Percentiles rank a stretch among this genome's conserved stretches.
Evolutionary conservation across 352 stramenopile genomes (phyloP).

Genomic region (Phytophthora citricola): DNA sequence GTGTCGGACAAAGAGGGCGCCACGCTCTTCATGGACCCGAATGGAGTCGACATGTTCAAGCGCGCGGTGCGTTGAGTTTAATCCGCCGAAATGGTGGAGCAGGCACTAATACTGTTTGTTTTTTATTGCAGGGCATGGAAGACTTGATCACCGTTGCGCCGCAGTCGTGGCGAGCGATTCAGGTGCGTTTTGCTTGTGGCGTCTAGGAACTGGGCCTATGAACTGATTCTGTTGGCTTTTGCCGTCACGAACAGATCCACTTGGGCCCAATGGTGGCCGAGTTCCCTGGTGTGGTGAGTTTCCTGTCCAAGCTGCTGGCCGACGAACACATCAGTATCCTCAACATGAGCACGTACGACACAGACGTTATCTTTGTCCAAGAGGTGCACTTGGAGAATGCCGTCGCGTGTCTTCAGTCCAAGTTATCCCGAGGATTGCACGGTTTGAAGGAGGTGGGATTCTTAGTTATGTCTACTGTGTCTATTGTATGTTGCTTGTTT

Average conservation of each 20-base stretch:
- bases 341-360: conserved; percentile 92
- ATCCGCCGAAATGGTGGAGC: background rate
- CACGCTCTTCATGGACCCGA: conserved; percentile 88
- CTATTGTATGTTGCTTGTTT: background rate
- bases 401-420: conserved; percentile 77
- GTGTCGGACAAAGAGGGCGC: conserved; percentile 77
- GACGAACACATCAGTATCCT: conserved; percentile 90
- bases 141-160: conserved; percentile 75
- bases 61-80: conserved; percentile 51
- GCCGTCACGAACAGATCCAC: conserved; percentile 68
- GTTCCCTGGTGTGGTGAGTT: conserved; percentile 86
- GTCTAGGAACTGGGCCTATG: background rate
- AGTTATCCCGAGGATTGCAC: conserved; percentile 79
- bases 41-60: conserved; percentile 83
- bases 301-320: conserved; percentile 83
- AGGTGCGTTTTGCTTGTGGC: conserved; percentile 40
- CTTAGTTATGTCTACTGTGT: background rate
- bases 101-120: conserved; percentile 6
- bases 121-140: conserved; percentile 55
- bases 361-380: conserved; percentile 90
- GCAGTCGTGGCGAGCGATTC: conserved; percentile 81
- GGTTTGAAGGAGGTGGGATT: conserved; percentile 76
- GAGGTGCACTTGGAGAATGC: conserved; percentile 69
- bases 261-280: conserved; percentile 86
- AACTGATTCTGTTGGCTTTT: conserved; percentile 8